A percentile compares a stretch with the other conserved stretches of the same genome.
Evolutionary conservation across 1,284 basidiomycete species (phyloP).

Genomic region (Leccinum angustisporum): DNA sequence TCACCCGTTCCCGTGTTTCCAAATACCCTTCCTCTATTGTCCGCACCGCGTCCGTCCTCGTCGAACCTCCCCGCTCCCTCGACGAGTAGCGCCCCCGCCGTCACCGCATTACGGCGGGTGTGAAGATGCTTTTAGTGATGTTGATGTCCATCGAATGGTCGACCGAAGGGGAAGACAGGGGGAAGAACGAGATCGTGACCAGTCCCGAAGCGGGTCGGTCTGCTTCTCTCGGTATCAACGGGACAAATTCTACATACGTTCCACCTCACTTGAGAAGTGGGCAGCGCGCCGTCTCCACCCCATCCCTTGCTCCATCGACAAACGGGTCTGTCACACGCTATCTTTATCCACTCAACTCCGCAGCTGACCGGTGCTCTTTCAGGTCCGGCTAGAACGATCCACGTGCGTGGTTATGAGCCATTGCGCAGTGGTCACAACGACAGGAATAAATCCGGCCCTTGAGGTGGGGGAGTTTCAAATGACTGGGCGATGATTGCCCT

Average conservation of each 20-base stretch:
- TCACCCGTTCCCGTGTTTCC: too few species aligned
- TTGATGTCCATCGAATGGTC: too few species aligned
- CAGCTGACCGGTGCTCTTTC: slow-evolving; percentile 21
- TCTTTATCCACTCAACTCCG: slow-evolving; percentile 8
- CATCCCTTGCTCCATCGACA: slow-evolving; percentile 38
- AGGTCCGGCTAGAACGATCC: slow-evolving; percentile 76
- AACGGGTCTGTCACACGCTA: slow-evolving; percentile 48
- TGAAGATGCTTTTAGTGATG: too few species aligned
- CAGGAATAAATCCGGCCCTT: slow-evolving; percentile 45
- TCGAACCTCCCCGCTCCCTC: too few species aligned
- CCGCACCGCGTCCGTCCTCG: too few species aligned
- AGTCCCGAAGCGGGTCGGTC: too few species aligned
- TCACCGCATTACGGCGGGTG: too few species aligned
- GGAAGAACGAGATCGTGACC: too few species aligned
- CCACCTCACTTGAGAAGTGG: slow-evolving; percentile 86
- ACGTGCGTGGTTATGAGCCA: slow-evolving; percentile 54
- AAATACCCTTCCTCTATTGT: too few species aligned
- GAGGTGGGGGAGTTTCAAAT: slow-evolving; percentile 42
- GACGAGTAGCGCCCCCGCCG: too few species aligned
- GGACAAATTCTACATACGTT: slow-evolving; percentile 82
- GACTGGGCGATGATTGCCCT: slow-evolving; percentile 45
- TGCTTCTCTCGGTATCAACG: slow-evolving; percentile 71
- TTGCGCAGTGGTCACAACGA: slow-evolving; percentile 46
- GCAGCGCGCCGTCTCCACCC: slow-evolving; percentile 75
- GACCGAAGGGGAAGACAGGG: too few species aligned